phyloP scores from a whole-genome alignment of 2,329 filamentous ascomycete genomes.

The Trichoderma atroviride region DNA sequence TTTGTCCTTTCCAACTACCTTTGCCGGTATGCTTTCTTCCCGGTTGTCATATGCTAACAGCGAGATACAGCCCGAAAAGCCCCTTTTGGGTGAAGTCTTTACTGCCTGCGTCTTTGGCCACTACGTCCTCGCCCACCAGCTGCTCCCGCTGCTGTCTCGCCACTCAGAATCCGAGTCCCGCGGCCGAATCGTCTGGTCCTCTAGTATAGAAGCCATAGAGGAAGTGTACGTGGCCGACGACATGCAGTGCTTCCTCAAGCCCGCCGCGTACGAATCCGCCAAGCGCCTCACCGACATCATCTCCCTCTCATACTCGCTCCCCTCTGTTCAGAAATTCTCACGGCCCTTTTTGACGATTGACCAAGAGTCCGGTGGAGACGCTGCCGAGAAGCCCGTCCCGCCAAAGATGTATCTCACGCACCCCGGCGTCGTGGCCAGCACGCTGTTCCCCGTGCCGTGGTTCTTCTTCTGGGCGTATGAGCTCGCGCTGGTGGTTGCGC shows the following conservation, averaged over 20 bases:
- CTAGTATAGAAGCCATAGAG: slow-evolving; percentile 70
- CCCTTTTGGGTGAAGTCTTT: slow-evolving; percentile 78
- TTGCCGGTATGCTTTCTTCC: background rate
- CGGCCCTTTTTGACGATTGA: slow-evolving; percentile 55
- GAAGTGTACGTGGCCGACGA: slow-evolving; percentile 66
- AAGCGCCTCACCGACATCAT: slow-evolving; percentile 88
- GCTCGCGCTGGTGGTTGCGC: slow-evolving; percentile 68
- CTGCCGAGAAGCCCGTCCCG: slow-evolving; percentile 32
- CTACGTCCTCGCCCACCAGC: slow-evolving; percentile 81
- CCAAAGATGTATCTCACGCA: slow-evolving; percentile 79
- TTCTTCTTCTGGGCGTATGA: slow-evolving; percentile 72
- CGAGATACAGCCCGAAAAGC: slow-evolving; percentile 51
- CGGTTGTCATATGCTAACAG: background rate
- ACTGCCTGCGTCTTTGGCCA: slow-evolving; percentile 94
- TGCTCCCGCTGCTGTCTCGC: slow-evolving; percentile 72
- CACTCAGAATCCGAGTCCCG: slow-evolving; percentile 43
- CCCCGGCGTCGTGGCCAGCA: slow-evolving; percentile 82
- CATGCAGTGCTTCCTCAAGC: slow-evolving; percentile 69
- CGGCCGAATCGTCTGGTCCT: slow-evolving; percentile 83
- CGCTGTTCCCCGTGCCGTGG: slow-evolving; percentile 73
- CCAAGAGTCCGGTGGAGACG: slow-evolving; percentile 27
- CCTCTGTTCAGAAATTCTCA: slow-evolving; percentile 61
- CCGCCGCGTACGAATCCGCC: slow-evolving; percentile 76
- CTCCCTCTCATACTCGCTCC: slow-evolving; percentile 70
- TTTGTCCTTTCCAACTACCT: background rate